These are phyloP conservation scores for Coemansia pectinata DNA, from an alignment of 192 early-diverging fungal genomes.

Conservation along the genomic window DNA sequence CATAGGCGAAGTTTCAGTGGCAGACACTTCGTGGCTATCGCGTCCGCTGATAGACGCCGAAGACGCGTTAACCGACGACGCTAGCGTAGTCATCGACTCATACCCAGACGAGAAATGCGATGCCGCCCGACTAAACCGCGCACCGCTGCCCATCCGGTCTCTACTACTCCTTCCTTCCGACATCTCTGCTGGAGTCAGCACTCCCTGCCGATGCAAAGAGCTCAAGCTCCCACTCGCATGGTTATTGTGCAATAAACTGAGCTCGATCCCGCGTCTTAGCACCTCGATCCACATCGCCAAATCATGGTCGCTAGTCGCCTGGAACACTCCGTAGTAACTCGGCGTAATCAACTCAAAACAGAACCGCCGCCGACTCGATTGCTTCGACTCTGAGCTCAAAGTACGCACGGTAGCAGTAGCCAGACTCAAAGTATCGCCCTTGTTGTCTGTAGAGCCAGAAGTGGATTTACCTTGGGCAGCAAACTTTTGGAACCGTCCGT, in stretches of 20 bases:
- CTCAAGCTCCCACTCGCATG: not conserved
- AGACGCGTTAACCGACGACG: slow-evolving; percentile 22
- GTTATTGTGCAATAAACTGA: slow-evolving; percentile 26
- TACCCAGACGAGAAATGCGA: slow-evolving; percentile 28
- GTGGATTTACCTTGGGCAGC: slow-evolving; percentile 10
- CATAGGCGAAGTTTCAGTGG: not conserved
- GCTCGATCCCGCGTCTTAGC: slow-evolving; percentile 50
- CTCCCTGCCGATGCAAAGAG: not conserved
- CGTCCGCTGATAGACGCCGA: slow-evolving; percentile 8
- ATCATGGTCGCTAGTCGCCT: slow-evolving; percentile 70
- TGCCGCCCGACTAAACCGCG: slow-evolving; percentile 16
- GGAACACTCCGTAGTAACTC: slow-evolving; percentile 66
- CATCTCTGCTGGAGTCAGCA: slow-evolving; percentile 1
- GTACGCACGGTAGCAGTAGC: slow-evolving; percentile 44
- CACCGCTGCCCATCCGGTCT: not conserved
- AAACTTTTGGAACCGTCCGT: slow-evolving; percentile 34
- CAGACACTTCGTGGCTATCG: slow-evolving; percentile 11
- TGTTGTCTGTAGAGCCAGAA: not conserved
- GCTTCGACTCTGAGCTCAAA: slow-evolving; percentile 32
- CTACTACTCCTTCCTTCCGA: slow-evolving; percentile 1
- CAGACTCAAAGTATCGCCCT: slow-evolving; percentile 27
- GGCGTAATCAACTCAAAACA: slow-evolving; percentile 84
- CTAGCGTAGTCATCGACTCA: slow-evolving; percentile 20
- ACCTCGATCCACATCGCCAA: slow-evolving; percentile 71
- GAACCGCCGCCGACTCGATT: slow-evolving; percentile 58